These are phyloP conservation scores for Suillus clintonianus DNA, from an alignment of 768 basidiomycete species.

Conservation along the genomic window DNA sequence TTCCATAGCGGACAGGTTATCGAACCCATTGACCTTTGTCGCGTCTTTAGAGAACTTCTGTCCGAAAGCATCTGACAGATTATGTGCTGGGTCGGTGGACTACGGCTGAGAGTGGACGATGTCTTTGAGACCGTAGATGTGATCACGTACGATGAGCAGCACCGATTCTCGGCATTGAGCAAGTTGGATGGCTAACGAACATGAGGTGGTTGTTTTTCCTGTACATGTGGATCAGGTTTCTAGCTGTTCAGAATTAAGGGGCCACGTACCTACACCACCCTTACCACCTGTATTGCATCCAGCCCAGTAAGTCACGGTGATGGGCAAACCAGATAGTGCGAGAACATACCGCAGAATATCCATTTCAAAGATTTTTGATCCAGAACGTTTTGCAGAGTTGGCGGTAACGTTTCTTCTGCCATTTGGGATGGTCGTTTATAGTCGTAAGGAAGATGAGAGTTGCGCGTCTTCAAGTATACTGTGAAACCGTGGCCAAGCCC, in stretches of 20 bases:
- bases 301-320: slow-evolving; percentile 16
- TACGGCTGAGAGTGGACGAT: slow-evolving; percentile 28
- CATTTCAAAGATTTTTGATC: slow-evolving; percentile 94
- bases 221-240: slow-evolving; percentile 2
- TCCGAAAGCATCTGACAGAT: slow-evolving; percentile 96
- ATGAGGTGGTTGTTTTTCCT: slow-evolving; percentile 99
- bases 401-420: slow-evolving; percentile 67
- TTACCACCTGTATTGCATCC: slow-evolving; percentile 73
- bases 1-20: slow-evolving; percentile 98
- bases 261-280: slow-evolving; percentile 88
- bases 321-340: slow-evolving; percentile 9
- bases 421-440: slow-evolving; percentile 33
- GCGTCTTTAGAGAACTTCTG: slow-evolving; percentile 99
- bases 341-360: slow-evolving; percentile 92
- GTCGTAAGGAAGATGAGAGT: slow-evolving; percentile 13
- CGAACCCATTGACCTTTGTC: slow-evolving; percentile 95
- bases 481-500: slow-evolving; percentile 3
- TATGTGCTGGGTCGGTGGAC: slow-evolving; percentile 99
- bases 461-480: slow-evolving; percentile 19
- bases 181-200: slow-evolving; percentile 95
- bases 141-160: slow-evolving; percentile 79
- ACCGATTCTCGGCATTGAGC: slow-evolving; percentile 92
- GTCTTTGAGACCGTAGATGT: slow-evolving; percentile 1
- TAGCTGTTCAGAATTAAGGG: background rate
- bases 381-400: slow-evolving; percentile 91